Percentiles rank a stretch among this genome's conserved stretches.
These are phyloP conservation scores for Saccharomyces hybrid DNA, from an alignment of 1,139 yeast genomes.

Conservation along the genomic window DNA sequence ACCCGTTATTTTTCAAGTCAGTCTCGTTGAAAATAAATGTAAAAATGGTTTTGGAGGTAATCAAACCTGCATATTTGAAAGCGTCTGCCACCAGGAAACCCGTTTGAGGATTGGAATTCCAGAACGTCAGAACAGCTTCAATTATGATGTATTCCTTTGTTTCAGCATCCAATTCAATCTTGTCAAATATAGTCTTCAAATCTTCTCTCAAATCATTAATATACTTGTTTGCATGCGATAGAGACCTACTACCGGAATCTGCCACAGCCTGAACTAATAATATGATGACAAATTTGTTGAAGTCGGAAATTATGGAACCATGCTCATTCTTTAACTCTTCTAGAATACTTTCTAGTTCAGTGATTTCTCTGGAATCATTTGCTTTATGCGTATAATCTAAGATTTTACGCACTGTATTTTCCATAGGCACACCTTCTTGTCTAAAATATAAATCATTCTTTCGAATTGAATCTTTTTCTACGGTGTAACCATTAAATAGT, in stretches of 20 bases:
- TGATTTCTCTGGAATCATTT: conserved; percentile 26
- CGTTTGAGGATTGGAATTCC: conserved; percentile 79
- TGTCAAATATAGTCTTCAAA: conserved; percentile 43
- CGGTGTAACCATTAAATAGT: conserved; percentile 23
- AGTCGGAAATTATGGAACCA: conserved; percentile 30
- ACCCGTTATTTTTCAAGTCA: conserved; percentile 23
- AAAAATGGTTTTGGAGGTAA: conserved; percentile 38
- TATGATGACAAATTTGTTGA: conserved; percentile 47
- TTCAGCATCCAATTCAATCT: conserved; percentile 28
- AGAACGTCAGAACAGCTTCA: conserved; percentile 62
- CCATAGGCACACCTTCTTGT: conserved; percentile 32
- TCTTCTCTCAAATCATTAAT: conserved; percentile 50
- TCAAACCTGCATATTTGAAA: conserved; percentile 46
- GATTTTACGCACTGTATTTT: conserved; percentile 28
- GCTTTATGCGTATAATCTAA: conserved; percentile 34
- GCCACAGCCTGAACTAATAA: conserved; percentile 67
- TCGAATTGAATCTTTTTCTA: conserved; percentile 23
- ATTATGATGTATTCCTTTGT: conserved; percentile 42
- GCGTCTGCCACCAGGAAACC: conserved; percentile 65
- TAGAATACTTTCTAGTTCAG: conserved; percentile 32
- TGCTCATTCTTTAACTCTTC: conserved; percentile 32
- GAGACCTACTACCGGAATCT: conserved; percentile 80
- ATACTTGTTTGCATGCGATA: conserved; percentile 76
- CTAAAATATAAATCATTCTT: conserved; percentile 31
- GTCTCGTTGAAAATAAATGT: conserved; percentile 38